Percentiles rank a stretch among this genome's conserved stretches.
These are phyloP conservation scores for Capsicum rhomboideum DNA, from an alignment of 257 asterid species.

Conservation along the genomic window DNA sequence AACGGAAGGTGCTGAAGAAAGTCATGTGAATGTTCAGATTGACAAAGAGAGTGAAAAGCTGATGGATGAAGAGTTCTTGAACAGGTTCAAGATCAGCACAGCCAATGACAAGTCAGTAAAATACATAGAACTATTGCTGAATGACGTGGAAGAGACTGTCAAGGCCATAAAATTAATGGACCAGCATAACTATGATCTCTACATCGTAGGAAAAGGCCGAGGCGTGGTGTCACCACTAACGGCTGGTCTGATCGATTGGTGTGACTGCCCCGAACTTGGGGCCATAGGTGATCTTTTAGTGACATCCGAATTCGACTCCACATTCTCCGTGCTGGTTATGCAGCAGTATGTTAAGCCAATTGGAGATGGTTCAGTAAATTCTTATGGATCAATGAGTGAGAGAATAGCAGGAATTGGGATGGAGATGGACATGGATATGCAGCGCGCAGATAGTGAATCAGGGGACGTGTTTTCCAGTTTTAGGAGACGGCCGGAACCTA, in stretches of 20 bases:
- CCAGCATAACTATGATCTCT: slow-evolving; percentile 45
- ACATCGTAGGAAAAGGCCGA: slow-evolving; percentile 78
- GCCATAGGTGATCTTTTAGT: slow-evolving; percentile 84
- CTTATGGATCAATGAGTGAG: slow-evolving; percentile 22
- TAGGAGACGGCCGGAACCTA: slow-evolving; percentile 20
- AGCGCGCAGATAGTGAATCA: slow-evolving; percentile 29
- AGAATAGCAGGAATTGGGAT: slow-evolving; percentile 17
- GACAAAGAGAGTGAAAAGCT: slow-evolving; percentile 43
- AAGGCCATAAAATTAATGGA: slow-evolving; percentile 75
- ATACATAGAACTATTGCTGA: slow-evolving; percentile 42
- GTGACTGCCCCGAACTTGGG: slow-evolving; percentile 93
- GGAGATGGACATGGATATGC: slow-evolving; percentile 23
- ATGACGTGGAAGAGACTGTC: slow-evolving; percentile 70
- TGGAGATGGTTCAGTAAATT: slow-evolving; percentile 26
- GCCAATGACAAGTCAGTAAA: slow-evolving; percentile 21
- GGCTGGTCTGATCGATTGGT: slow-evolving; percentile 79
- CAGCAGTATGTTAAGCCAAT: slow-evolving; percentile 45
- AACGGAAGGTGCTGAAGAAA: slow-evolving; percentile 11
- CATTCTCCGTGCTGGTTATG: slow-evolving; percentile 63
- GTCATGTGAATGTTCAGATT: slow-evolving; percentile 26
- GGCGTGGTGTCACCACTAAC: slow-evolving; percentile 57
- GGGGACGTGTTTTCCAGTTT: slow-evolving; percentile 41
- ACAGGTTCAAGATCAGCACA: slow-evolving; percentile 44
- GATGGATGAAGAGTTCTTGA: slow-evolving; percentile 57
- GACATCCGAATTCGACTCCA: slow-evolving; percentile 66